Evolutionary conservation across 164 flowering plant species (phyloP), one percentile per base, ranked within the genome.

Genomic region (Santalum album): DNA sequence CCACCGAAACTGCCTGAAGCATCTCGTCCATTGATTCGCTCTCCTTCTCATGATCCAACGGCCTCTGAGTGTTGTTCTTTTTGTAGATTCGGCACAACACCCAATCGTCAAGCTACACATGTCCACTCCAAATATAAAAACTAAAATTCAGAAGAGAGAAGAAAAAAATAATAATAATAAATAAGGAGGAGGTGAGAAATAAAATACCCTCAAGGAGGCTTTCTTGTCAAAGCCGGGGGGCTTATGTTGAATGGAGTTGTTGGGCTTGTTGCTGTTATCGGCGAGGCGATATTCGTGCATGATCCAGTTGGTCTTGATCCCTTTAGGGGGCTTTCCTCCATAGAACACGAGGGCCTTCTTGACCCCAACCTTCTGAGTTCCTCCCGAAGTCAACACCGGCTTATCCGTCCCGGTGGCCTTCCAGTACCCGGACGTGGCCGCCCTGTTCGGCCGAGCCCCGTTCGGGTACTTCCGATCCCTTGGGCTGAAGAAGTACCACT

Each of bases 391-490:
- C 47, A 84, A 25, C 27, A 90, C 82, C 9, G 97, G 90, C 69
- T 84, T 90, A 49, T 90, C 97, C 0, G 97, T 90, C n/a, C 97
- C 97, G 0, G 97, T 90, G 0, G 97, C 97, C 66, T 90, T 90
- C 97, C 97, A 90, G 47, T 86, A 90, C 22, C 97, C 97, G 0
- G 97, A 84, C 0, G 86, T 83, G 7, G 97, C 95, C 3, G 95
- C 97, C 48, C 97, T 47, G 57, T 86, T 90, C 2, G 95, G 95
- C 65, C 97, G 54, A 0, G 90, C 88, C 0, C 97, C 95, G 63
- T 90, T 90, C 0, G 95, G 95, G 34, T 90, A 90, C 64, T 90
- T 90, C 59, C 97, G 63, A 51, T 90, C 97, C 42, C 97, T 69
- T 0, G 97, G 97, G 65, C 87, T 84, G 59, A 87, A 90, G 60